Percentiles rank a stretch among this genome's conserved stretches.
Evolutionary conservation across 306 rosid genomes (phyloP).

Genomic region (Mimosa pudica): DNA sequence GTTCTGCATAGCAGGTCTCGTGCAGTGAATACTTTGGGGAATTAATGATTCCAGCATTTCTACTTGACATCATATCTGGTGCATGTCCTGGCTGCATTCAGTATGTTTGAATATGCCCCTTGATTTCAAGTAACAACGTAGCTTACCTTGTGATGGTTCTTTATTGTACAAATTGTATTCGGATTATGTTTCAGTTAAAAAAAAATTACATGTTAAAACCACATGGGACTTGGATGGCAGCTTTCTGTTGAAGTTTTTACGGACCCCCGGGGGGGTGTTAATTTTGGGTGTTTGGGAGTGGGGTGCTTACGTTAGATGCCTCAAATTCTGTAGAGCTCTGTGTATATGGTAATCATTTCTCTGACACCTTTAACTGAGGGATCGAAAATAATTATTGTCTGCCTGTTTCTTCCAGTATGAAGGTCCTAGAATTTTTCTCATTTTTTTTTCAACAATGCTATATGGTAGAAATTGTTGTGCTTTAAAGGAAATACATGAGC

Average conservation of each 20-base stretch:
- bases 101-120: slow-evolving; percentile 13
- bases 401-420: slow-evolving; percentile 12
- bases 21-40: slow-evolving; percentile 28
- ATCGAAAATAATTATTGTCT: slow-evolving; percentile 1
- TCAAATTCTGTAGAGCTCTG: neutral
- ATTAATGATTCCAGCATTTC: slow-evolving; percentile 16
- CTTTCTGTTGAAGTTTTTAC: neutral
- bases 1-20: slow-evolving; percentile 17
- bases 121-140: slow-evolving; percentile 6
- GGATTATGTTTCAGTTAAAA: neutral
- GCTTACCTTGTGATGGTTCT: slow-evolving; percentile 19
- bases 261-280: neutral
- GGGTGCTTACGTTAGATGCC: slow-evolving; percentile 5
- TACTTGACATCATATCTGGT: slow-evolving; percentile 4
- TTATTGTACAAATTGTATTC: slow-evolving; percentile 5
- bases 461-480: too few relatives aligned
- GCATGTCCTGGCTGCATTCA: slow-evolving; percentile 22
- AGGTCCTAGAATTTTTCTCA: neutral
- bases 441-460: too few relatives aligned
- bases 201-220: neutral
- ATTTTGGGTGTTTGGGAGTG: neutral
- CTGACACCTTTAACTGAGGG: slow-evolving; percentile 1
- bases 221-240: slow-evolving; percentile 21
- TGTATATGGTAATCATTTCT: slow-evolving; percentile 4
- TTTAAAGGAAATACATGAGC: too few relatives aligned